Percentiles rank a stretch among this genome's conserved stretches.
Evolutionary conservation across 805 yeast species (phyloP).

Genomic region (Ogataea corticis): DNA sequence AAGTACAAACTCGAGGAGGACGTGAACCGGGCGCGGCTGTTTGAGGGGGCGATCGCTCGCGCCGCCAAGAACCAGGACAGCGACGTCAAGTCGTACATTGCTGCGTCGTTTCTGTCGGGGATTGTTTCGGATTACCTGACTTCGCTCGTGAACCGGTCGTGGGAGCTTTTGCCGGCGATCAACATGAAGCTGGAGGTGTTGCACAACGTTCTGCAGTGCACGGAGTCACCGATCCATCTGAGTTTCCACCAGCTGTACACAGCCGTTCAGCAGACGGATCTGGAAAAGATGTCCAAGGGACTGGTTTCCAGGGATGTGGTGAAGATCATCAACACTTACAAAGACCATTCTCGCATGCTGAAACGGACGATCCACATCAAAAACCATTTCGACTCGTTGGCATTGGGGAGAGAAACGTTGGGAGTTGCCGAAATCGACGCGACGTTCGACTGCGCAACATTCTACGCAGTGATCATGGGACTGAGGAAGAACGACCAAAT

Average conservation of each 20-base stretch:
- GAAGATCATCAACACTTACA: conserved; percentile 30
- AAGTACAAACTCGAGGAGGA: conserved; percentile 34
- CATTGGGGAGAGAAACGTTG: conserved; percentile 26
- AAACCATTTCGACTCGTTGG: conserved; percentile 30
- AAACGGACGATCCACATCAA: conserved; percentile 23
- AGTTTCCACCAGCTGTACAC: conserved; percentile 39
- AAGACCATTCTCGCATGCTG: conserved; percentile 20
- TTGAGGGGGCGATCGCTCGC: conserved; percentile 30
- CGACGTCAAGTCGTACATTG: conserved; percentile 30
- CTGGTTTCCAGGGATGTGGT: conserved; percentile 22
- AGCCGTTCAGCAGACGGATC: conserved; percentile 36
- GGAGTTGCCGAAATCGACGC: conserved; percentile 24
- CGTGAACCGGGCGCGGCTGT: conserved; percentile 27
- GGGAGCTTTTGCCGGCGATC: conserved; percentile 34
- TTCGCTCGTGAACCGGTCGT: conserved; percentile 26
- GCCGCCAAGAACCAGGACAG: conserved; percentile 7
- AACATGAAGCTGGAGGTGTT: conserved; percentile 37
- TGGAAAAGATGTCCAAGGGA: conserved; percentile 29
- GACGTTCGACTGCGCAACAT: conserved; percentile 27
- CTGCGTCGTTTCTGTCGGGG: conserved; percentile 34
- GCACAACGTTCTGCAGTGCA: conserved; percentile 36
- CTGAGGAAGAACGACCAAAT: conserved; percentile 48
- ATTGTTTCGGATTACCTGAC: conserved; percentile 32
- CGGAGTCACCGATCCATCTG: conserved; percentile 43
- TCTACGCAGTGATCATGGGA: conserved; percentile 49